Base-by-base conservation (phyloP, 352 stramenopile species). In the Globisporangium heterothallicum region DNA sequence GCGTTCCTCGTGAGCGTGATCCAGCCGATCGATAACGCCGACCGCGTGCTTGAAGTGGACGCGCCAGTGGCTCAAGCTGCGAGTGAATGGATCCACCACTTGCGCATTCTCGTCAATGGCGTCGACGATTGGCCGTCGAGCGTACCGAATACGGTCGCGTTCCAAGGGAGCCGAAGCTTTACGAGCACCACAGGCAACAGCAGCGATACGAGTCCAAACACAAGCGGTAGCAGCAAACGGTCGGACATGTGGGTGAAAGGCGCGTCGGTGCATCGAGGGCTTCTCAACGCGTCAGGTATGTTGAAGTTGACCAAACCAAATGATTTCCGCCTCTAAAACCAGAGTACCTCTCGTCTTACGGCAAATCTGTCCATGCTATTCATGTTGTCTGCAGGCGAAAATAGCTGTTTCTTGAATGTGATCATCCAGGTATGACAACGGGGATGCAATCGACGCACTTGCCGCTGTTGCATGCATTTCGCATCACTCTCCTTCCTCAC, bases 361-460 rank as follows among this genome's bases (percentile, higher is more conserved):
- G n/a, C n/a, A n/a, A n/a, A n/a, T n/a, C n/a, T n/a, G n/a, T n/a
- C n/a, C n/a, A n/a, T n/a, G n/a, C n/a, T 29, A 21, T 32, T 3
- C 25, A n/a, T 42, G n/a, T 56, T 18, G 16, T 38, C 43, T 6
- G 45, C 64, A 68, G 86, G 86, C 52, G 84, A 96, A 58, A 96
- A 96, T 58, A 94, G 89, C 58, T 96, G 86, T 64, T 96, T 94
- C 53, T 65, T 96, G 58, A 95, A 96, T 52, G 86, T 96, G 4
- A 70, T 96, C 27, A 92, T 96, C 53, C 85, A 67, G 49, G 59
- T 67, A 49, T 8, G 30, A 36, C 6, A 16, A 36, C 16, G 6
- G 30, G 16, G 6, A 36, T 36, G 9, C n/a, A n/a, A n/a, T 8
- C 30, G 30, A 36, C 6, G 12, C 14, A n/a, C 5, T 19, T 29